Evolutionary conservation across 768 basidiomycete species (phyloP).

Genomic region (Rhodosporidiobolus sp.): DNA sequence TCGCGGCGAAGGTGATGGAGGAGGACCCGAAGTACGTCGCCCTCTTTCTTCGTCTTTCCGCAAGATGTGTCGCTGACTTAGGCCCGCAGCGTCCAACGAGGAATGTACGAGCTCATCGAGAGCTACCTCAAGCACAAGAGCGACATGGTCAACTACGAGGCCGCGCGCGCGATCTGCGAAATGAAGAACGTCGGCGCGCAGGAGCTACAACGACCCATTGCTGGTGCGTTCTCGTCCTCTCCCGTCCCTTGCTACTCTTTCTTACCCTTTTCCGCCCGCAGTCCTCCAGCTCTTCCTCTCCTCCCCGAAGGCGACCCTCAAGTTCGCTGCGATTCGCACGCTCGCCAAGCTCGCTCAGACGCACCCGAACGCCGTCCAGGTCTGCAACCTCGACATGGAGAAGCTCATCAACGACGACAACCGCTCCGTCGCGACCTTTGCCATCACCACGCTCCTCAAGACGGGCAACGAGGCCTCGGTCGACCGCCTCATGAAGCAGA

Average conservation of each 20-base stretch:
- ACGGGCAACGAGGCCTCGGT: slow-evolving; percentile 99
- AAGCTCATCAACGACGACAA: slow-evolving; percentile 92
- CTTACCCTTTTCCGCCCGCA: slow-evolving; percentile 45
- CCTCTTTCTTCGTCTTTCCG: not conserved
- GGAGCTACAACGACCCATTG: slow-evolving; percentile 81
- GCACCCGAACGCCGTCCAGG: slow-evolving; percentile 79
- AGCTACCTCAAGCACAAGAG: slow-evolving; percentile 96
- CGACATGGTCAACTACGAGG: slow-evolving; percentile 99
- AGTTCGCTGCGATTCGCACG: slow-evolving; percentile 95
- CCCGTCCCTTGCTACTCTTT: not conserved
- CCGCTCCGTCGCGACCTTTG: slow-evolving; percentile 94
- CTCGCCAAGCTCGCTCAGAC: slow-evolving; percentile 81
- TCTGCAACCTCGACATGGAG: slow-evolving; percentile 95
- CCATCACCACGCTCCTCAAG: slow-evolving; percentile 97
- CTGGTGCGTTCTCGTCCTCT: slow-evolving; percentile 59
- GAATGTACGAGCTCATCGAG: slow-evolving; percentile 89
- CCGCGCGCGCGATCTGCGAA: slow-evolving; percentile 94
- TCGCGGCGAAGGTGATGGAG: slow-evolving; percentile 97
- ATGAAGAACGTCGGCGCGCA: slow-evolving; percentile 75
- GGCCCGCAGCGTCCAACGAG: slow-evolving; percentile 70
- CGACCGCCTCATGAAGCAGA: slow-evolving; percentile 98
- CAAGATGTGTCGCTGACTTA: not conserved
- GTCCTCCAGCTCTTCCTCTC: slow-evolving; percentile 94
- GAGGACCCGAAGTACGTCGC: slow-evolving; percentile 92
- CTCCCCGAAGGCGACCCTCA: slow-evolving; percentile 88